phyloP scores from a whole-genome alignment of 306 rosid species.

The Cucurbita argyrosperma region DNA sequence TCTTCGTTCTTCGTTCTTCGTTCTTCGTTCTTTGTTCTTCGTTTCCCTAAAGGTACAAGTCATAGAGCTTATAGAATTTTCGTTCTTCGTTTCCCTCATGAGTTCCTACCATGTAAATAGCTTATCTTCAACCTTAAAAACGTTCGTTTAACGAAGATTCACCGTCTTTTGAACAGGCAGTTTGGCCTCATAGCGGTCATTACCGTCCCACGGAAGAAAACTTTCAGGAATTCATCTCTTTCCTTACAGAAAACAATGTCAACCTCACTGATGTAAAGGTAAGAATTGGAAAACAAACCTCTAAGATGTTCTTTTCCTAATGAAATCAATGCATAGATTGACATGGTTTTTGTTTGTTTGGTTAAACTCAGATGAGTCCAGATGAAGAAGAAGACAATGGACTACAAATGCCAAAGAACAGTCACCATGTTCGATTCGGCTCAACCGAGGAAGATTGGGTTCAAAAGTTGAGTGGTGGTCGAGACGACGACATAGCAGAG shows the following conservation, averaged over 20 bases:
- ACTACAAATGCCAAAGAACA: slow-evolving; percentile 27
- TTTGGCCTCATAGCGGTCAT: slow-evolving; percentile 29
- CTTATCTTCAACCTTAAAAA: not conserved
- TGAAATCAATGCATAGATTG: not conserved
- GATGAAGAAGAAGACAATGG: slow-evolving; percentile 40
- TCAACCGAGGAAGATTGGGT: slow-evolving; percentile 64
- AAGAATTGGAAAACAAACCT: not conserved
- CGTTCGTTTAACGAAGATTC: not conserved
- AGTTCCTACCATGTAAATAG: not conserved
- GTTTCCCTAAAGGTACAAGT: slow-evolving; percentile 6
- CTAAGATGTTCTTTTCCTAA: not conserved
- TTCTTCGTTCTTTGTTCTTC: too few relatives aligned
- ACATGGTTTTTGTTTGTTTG: slow-evolving; percentile 9
- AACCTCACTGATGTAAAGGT: slow-evolving; percentile 24
- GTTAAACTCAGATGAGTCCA: slow-evolving; percentile 56
- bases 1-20: too few relatives aligned
- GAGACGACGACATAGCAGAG: slow-evolving; percentile 20
- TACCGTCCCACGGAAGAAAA: slow-evolving; percentile 26
- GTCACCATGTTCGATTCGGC: slow-evolving; percentile 47
- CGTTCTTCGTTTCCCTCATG: not conserved
- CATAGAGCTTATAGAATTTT: not conserved
- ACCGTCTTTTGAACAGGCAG: slow-evolving; percentile 9
- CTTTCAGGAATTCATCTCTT: slow-evolving; percentile 18
- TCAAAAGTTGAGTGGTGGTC: slow-evolving; percentile 22
- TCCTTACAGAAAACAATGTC: slow-evolving; percentile 22